Evolutionary conservation across 805 yeast genomes (phyloP).

Genomic region (Clavispora vitiphila): DNA sequence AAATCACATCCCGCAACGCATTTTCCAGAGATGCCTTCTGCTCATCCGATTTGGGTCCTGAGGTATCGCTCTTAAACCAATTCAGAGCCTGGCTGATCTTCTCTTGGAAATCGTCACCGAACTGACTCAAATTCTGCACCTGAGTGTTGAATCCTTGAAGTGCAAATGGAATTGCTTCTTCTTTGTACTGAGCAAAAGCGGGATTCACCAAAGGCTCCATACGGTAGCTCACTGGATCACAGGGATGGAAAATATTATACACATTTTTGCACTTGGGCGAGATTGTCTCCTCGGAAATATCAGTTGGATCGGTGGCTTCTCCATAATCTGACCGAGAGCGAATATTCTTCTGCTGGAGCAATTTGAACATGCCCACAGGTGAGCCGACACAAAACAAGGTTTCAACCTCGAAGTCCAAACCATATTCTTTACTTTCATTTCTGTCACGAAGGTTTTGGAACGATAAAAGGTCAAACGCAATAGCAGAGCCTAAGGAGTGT

Average conservation of each 20-base stretch:
- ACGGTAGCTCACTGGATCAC: constrained; percentile 89
- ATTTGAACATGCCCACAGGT: constrained; percentile 82
- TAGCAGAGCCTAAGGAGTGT: constrained; percentile 88
- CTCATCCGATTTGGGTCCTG: constrained; percentile 1
- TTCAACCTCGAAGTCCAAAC: constrained; percentile 64
- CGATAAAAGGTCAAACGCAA: constrained; percentile 69
- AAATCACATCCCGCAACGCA: constrained; percentile 37
- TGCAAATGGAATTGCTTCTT: constrained; percentile 56
- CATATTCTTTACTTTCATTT: constrained; percentile 23
- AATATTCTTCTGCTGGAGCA: constrained; percentile 63
- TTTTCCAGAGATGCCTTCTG: constrained; percentile 12
- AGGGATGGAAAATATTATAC: constrained; percentile 82
- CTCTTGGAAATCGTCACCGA: constrained; percentile 36
- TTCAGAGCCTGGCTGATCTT: constrained; percentile 30
- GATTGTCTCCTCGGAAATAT: constrained; percentile 14
- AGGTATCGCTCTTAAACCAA: constrained; percentile 22
- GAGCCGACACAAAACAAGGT: constrained; percentile 82
- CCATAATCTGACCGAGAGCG: constrained; percentile 30
- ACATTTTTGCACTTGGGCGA: constrained; percentile 60
- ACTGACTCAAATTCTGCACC: constrained; percentile 36
- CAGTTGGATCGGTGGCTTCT: constrained; percentile 18
- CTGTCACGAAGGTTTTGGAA: constrained; percentile 37
- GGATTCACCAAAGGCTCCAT: constrained; percentile 75
- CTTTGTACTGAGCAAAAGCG: constrained; percentile 44
- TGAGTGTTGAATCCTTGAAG: constrained; percentile 47